Evolutionary conservation across 2,329 filamentous ascomycete species (phyloP).

Genomic region (Diaporthe sp.): DNA sequence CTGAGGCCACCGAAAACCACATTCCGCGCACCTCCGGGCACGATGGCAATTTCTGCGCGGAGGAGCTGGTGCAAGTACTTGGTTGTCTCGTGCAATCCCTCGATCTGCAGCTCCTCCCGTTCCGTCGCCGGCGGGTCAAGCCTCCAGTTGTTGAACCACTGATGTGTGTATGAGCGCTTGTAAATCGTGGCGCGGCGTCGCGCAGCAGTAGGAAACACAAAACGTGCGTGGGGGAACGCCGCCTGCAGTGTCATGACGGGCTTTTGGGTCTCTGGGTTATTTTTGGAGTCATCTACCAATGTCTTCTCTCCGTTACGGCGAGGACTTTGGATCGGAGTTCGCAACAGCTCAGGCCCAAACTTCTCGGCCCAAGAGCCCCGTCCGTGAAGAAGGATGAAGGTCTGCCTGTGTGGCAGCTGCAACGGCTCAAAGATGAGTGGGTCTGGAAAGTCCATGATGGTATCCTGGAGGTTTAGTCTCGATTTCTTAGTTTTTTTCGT

Average conservation of each 20-base stretch:
- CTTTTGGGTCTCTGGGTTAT: background rate
- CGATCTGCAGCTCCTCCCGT: constrained; percentile 49
- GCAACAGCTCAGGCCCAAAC: constrained; percentile 56
- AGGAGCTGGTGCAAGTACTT: constrained; percentile 54
- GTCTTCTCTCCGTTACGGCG: background rate
- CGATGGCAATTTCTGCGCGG: constrained; percentile 47
- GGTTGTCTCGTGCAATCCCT: constrained; percentile 56
- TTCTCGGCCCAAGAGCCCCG: constrained; percentile 56
- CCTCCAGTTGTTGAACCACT: constrained; percentile 60
- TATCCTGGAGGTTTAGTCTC: background rate
- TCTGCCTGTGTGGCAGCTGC: constrained; percentile 51
- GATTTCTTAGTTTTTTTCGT: accelerated
- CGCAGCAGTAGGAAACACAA: constrained; percentile 64
- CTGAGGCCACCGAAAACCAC: constrained; percentile 64
- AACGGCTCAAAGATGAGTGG: constrained; percentile 41
- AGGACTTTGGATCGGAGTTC: constrained; percentile 24
- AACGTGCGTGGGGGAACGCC: constrained; percentile 57
- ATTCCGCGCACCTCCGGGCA: constrained; percentile 51
- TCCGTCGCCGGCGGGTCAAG: constrained; percentile 43
- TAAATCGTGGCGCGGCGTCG: constrained; percentile 53
- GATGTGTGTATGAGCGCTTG: constrained; percentile 52
- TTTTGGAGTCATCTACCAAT: accelerated
- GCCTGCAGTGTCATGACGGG: constrained; percentile 43
- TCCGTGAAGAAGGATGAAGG: constrained; percentile 63
- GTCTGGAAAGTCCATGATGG: constrained; percentile 6